Base-by-base conservation (phyloP, 208 protist species). In the Acanthamoeba rhysodes region DNA sequence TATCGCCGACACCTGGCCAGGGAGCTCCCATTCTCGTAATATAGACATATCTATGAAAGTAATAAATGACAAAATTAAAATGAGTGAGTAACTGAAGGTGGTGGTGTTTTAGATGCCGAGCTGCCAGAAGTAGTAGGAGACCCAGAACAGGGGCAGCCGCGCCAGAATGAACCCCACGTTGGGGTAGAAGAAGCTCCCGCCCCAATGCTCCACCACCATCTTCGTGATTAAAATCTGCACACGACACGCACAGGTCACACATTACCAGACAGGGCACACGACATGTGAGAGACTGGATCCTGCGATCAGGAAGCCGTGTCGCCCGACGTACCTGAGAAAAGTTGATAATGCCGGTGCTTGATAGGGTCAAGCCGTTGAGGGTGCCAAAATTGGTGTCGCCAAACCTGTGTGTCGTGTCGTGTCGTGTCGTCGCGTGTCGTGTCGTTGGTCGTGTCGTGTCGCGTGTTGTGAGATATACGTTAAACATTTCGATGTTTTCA, bases 141-240 rank as follows among this genome's bases (percentile, higher is more conserved):
- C 78, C 50, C 37, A 59, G 32, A 87, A 87, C n/a, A 87, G 78
- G n/a, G 78, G 78, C 50, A 87, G 41, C 32, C 78, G 78, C 22
- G 29, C 78, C 22, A 87, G 24, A 0, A 87, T 59, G 50, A 87
- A 87, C 41, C 45, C 78, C 78, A 87, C 27, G 78, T 87, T 87
- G 34, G 78, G 78, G 78, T 87, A 87, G 78, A 87, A 87, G 78
- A 87, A 87, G 78, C 78, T 87, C 16, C 78, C 78, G 20, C 32
- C 78, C 78, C 78, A 87, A 1, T 32, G 50, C n/a, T 87, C 45
- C 37, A 87, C 78, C 41, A 87, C 78, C 32, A 34, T 12, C 50
- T 50, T 59, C 45, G 78, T 87, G 45, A 87, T 59, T 0, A 87
- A 74, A 2, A 74, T 74, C 66, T 74, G 32, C 24, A 37, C 66